Evolutionary conservation across 78 protist genomes (phyloP).

Genomic region (Chrysochromulina parva): DNA sequence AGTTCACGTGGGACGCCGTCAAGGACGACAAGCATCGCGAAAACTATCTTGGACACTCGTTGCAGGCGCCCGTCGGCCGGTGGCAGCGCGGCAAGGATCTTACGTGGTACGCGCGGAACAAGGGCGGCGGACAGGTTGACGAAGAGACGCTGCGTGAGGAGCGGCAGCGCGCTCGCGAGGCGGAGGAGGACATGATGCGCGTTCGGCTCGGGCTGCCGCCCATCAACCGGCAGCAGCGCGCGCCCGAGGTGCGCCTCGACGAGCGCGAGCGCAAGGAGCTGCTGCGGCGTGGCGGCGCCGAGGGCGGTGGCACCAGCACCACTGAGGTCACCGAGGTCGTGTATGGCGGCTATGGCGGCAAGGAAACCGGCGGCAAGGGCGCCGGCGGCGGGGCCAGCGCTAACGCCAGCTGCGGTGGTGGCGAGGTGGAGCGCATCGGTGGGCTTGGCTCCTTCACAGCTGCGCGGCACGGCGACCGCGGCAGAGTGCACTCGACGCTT

Average conservation of each 20-base stretch:
- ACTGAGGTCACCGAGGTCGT: too few relatives aligned
- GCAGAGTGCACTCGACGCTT: too few relatives aligned
- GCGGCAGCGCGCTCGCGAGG: neutral
- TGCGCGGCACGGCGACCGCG: neutral
- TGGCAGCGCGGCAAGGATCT: conserved; percentile 37
- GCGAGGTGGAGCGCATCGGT: neutral
- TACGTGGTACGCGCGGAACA: neutral
- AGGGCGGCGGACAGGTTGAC: neutral
- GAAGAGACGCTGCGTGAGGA: neutral
- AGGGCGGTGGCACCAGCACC: too few relatives aligned
- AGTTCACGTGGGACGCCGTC: conserved; percentile 38
- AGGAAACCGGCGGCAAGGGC: neutral
- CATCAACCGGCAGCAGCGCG: neutral
- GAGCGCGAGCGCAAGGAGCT: neutral
- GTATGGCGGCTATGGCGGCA: too few relatives aligned
- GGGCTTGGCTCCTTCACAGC: neutral
- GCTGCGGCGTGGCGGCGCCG: neutral
- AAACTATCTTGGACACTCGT: conserved; percentile 44
- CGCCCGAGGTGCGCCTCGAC: neutral
- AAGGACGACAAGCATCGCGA: conserved; percentile 44
- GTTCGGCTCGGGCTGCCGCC: neutral
- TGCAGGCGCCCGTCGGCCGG: conserved; percentile 33
- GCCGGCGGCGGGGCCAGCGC: neutral
- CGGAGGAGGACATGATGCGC: conserved; percentile 19
- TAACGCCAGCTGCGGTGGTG: neutral